Base-by-base conservation (phyloP, 2,329 filamentous ascomycete species). In the Diaporthe vexans region DNA sequence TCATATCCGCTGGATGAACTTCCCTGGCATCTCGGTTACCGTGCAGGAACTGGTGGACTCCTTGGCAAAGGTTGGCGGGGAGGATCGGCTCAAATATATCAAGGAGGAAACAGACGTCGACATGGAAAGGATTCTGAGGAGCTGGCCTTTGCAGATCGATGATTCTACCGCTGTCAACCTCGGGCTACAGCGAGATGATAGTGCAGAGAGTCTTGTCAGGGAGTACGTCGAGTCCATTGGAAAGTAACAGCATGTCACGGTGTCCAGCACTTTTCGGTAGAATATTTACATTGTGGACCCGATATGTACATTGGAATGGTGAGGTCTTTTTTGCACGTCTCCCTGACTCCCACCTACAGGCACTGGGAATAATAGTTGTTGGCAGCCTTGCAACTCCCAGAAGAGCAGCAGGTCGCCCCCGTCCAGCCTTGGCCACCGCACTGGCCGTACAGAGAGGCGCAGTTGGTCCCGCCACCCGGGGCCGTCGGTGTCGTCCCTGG, bases 41-140 rank as follows among this genome's bases (percentile, higher is more conserved):
- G 85, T 90, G n/a, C 83, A 87, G 71, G 83, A 90, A 75, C 89
- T 90, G 76, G 78, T 90, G 56, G 84, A 88, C 74, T 87, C 87
- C 0, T 78, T 90, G 73, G 83, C 85, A 74, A 79, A 83, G 48
- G 84, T 90, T 40, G 88, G 86, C 5, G 88, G 88, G 0, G 80
- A 83, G 72, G 83, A 88, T 67, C 83, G 83, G 21, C 77, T 86
- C 56, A 79, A 75, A 1, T 80, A 86, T 61, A 84, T 90, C 4
- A 84, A 85, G 75, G 86, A 90, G 76, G 84, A 85, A 75, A 84
- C 85, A 61, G 86, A 89, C 68, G 82, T 84, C 37, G 83, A 83
- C 52, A 78, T 87, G 24, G 84, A 87, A 78, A 83, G 82, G 68
- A 88, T 91, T 74, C 86, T 91, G 19, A 84, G 85, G 74, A 86